Conservation (phyloP, 1,284 basidiomycete genomes). For the Fomitopsis pinicola region DNA sequence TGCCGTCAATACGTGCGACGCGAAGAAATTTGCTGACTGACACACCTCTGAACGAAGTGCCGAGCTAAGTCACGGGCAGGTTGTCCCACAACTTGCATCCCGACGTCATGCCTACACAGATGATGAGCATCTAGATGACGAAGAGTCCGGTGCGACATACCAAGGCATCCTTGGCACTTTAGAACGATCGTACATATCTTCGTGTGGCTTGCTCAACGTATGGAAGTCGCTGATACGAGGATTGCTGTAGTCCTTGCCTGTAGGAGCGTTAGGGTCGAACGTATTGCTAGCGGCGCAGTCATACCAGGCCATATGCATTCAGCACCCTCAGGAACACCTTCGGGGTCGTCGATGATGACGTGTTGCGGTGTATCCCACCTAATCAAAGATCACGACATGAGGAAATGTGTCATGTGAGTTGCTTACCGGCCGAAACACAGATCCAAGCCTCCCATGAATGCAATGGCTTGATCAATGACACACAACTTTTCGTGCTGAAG, state of each 20-base stretch:
- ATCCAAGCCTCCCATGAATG: slow-evolving; percentile 97
- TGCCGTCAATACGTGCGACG: not conserved
- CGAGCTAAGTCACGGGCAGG: slow-evolving; percentile 93
- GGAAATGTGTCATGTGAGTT: not conserved
- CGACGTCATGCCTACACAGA: slow-evolving; percentile 84
- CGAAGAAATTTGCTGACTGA: not conserved
- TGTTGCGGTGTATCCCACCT: slow-evolving; percentile 98
- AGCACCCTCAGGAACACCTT: slow-evolving; percentile 49
- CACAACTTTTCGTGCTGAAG: slow-evolving; percentile 96
- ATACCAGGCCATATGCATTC: slow-evolving; percentile 81
- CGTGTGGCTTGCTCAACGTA: slow-evolving; percentile 84
- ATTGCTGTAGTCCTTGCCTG: slow-evolving; percentile 92
- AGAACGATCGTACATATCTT: slow-evolving; percentile 91
- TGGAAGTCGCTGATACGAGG: slow-evolving; percentile 88
- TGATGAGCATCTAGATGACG: not conserved
- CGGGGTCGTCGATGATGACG: slow-evolving; percentile 82
- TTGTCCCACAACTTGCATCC: slow-evolving; percentile 93
- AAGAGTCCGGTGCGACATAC: slow-evolving; percentile 39
- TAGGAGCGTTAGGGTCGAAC: not conserved
- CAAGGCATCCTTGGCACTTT: slow-evolving; percentile 96
- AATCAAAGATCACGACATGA: not conserved
- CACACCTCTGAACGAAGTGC: slow-evolving; percentile 89
- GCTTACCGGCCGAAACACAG: slow-evolving; percentile 81
- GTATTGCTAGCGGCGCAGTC: slow-evolving; percentile 7
- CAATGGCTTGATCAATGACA: slow-evolving; percentile 95